Percentiles rank a stretch among this genome's conserved stretches.
Conservation (phyloP, 2,329 filamentous ascomycete species). For the Alternaria rosae region DNA sequence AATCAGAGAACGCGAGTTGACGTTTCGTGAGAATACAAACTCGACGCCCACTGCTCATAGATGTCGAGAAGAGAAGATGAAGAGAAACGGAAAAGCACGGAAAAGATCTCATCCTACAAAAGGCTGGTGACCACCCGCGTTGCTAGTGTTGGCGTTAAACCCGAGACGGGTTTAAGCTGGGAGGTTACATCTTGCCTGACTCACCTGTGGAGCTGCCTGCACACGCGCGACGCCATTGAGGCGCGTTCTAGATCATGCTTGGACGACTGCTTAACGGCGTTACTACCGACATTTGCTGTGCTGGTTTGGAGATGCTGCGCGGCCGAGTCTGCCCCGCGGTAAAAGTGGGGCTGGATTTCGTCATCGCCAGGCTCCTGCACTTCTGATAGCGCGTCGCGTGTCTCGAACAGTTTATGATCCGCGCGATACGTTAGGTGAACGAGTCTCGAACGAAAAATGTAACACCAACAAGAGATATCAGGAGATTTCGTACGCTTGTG, state of each 20-base stretch:
- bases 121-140: slow-evolving; percentile 12
- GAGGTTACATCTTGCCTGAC: slow-evolving; percentile 4
- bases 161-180: slow-evolving; percentile 19
- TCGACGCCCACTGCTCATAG: not conserved
- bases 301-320: slow-evolving; percentile 7
- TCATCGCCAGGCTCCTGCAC: not conserved
- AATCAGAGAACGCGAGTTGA: not conserved
- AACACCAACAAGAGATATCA: not conserved
- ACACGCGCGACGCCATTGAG: not conserved
- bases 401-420: not conserved
- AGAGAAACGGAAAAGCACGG: slow-evolving; percentile 14
- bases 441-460: not conserved
- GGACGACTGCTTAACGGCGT: not conserved
- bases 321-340: slow-evolving; percentile 10
- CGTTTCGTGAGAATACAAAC: not conserved
- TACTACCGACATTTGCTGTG: not conserved
- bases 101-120: slow-evolving; percentile 7
- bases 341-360: not conserved
- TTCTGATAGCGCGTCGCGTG: not conserved
- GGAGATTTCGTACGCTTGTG: not conserved
- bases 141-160: slow-evolving; percentile 18
- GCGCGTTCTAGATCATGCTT: slow-evolving; percentile 3
- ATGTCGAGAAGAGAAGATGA: slow-evolving; percentile 13
- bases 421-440: not conserved
- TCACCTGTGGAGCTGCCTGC: slow-evolving; percentile 7